Evolutionary conservation across 2,329 filamentous ascomycete genomes (phyloP), one percentile per base, ranked within the genome.

Genomic region (Raffaelea arxii): DNA sequence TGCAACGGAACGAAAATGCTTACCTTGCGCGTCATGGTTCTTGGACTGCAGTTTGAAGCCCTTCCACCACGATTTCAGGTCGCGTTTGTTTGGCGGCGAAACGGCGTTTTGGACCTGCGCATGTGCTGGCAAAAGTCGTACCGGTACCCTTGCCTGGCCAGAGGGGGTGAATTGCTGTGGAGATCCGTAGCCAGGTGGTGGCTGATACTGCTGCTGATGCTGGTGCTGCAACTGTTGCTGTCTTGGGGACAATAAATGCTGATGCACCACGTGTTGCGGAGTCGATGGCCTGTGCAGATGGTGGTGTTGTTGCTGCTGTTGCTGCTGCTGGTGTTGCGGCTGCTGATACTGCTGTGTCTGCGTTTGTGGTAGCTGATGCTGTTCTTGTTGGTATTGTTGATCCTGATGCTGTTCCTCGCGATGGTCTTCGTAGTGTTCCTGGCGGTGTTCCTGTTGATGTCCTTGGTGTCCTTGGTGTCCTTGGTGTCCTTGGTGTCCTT

Each of bases 31-130:
- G 2, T 80, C 77, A 46, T 77, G 72, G 49, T 73, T 71, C 58
- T 72, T 78, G 32, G 71, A 66, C 40, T 75, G 71, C 46, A 85
- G 77, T 68, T 92, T 92, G 69, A 98, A 97, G 58, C 83, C 82
- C 67, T 89, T 95, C 92, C 92, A 97, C 92, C 92, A 98, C 50
- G 86, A 94, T 56, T 89, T 85, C 56, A 97, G 72, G 63, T 95
- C 89, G 62, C 87, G 81, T 69, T 85, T 94, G 54, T 81, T 87
- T 25, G 87, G 87, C 46, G 86, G 86, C 37, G 86, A 88, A 62
- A 74, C 61, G 62, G 73, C 58, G 65, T 67, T 65, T 61, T 64
- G 48, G 57, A 62, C 35, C 61, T 62, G 58, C 61, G 66, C 41
- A 24, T 44, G 48, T 14, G 51, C 49, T 11, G 43, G 49, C 11